These are phyloP conservation scores for Aureobasidium mangrovei DNA, from an alignment of 2,329 filamentous ascomycete genomes.

Conservation along the genomic window DNA sequence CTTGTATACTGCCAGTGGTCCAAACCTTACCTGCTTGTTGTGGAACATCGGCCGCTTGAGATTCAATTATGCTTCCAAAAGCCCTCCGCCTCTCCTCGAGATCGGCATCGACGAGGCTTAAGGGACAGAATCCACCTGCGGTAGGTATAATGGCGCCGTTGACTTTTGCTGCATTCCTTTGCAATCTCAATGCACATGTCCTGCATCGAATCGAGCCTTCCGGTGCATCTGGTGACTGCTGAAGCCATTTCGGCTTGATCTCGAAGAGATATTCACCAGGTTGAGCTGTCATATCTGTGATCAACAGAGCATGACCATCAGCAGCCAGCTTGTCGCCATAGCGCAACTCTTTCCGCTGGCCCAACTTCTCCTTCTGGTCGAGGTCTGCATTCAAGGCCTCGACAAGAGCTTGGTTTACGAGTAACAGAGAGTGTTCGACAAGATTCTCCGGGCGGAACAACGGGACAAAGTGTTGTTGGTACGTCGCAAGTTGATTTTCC, in stretches of 20 bases:
- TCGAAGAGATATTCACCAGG: slow-evolving; percentile 27
- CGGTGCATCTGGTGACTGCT: slow-evolving; percentile 38
- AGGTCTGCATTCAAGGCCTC: slow-evolving; percentile 21
- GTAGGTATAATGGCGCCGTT: background rate
- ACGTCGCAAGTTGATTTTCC: slow-evolving; percentile 21
- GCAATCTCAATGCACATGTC: slow-evolving; percentile 38
- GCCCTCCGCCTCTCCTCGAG: slow-evolving; percentile 19
- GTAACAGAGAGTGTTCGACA: slow-evolving; percentile 24
- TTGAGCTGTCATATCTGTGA: slow-evolving; percentile 29
- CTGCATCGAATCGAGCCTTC: slow-evolving; percentile 33
- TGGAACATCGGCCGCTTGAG: background rate
- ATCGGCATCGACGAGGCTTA: slow-evolving; percentile 31
- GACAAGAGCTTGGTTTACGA: slow-evolving; percentile 19
- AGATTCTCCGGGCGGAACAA: slow-evolving; percentile 26
- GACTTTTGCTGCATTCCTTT: slow-evolving; percentile 19
- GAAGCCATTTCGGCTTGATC: slow-evolving; percentile 42
- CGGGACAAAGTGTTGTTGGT: slow-evolving; percentile 21
- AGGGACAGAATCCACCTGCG: slow-evolving; percentile 29
- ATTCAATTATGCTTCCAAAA: slow-evolving; percentile 19
- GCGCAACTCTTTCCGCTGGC: slow-evolving; percentile 20
- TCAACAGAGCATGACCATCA: slow-evolving; percentile 24
- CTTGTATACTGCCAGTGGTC: background rate
- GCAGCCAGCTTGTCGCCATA: slow-evolving; percentile 21
- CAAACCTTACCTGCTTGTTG: background rate
- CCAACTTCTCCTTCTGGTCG: slow-evolving; percentile 1